These are phyloP conservation scores for Citrus reticulata DNA, from an alignment of 345 rosid genomes.

Conservation along the genomic window DNA sequence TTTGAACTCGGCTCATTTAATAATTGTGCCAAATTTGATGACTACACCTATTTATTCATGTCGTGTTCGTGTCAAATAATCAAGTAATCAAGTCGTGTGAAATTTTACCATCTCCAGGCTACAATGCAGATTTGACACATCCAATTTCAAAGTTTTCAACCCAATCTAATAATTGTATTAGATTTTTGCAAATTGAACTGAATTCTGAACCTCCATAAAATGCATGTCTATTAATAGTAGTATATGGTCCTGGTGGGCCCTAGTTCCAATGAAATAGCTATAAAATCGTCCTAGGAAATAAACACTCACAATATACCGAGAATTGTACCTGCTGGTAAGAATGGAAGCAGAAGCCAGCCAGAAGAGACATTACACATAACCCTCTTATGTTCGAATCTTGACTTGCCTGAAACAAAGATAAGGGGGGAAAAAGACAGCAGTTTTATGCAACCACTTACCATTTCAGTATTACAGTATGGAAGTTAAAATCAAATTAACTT, in stretches of 20 bases:
- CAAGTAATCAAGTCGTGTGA: no score
- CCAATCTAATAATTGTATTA: no score
- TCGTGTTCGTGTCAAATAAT: no score
- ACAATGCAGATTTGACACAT: no score
- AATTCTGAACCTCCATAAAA: no score
- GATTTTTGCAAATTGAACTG: no score
- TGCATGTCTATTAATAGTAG: neutral
- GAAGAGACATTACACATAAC: constrained; percentile 51
- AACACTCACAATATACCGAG: neutral
- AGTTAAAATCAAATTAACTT: neutral
- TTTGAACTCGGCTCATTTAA: accelerated
- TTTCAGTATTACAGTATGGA: no score
- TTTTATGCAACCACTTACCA: neutral
- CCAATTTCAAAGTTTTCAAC: no score
- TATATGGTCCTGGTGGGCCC: neutral
- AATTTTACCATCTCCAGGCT: no score
- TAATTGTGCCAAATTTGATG: no score
- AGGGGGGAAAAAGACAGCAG: neutral
- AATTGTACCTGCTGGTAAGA: constrained; percentile 71
- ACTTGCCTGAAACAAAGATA: constrained; percentile 44
- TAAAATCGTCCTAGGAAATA: neutral
- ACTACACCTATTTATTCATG: no score
- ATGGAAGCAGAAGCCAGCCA: constrained; percentile 75
- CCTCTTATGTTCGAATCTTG: constrained; percentile 52
- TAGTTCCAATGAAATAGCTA: neutral